Evolutionary conservation across 1,284 basidiomycete species (phyloP).

Genomic region (Mycena sp.): DNA sequence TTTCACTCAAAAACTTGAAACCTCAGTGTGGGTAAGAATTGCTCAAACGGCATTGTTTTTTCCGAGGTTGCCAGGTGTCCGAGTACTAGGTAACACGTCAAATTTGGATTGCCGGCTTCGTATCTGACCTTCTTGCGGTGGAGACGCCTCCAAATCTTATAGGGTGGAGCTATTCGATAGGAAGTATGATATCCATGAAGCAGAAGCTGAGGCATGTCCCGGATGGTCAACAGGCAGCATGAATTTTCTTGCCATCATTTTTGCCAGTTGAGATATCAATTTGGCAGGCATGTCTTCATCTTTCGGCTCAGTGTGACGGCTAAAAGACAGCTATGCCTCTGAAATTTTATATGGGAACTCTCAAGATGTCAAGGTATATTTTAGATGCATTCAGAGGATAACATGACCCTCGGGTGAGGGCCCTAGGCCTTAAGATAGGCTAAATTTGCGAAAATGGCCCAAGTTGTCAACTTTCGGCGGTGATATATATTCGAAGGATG

Average conservation of each 20-base stretch:
- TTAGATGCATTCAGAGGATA: neutral
- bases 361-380: neutral
- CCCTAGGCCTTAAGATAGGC: neutral
- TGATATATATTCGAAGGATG: neutral
- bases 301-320: neutral
- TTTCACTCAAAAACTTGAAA: too few relatives aligned
- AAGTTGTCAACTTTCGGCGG: neutral
- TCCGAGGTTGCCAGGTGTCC: neutral
- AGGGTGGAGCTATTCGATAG: too few relatives aligned
- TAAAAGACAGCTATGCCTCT: slow-evolving; percentile 1
- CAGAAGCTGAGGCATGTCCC: neutral
- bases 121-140: neutral
- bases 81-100: neutral
- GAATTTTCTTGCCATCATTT: slow-evolving; percentile 1
- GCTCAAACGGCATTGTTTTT: neutral
- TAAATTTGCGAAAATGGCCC: neutral
- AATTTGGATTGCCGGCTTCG: neutral
- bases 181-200: neutral
- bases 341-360: neutral
- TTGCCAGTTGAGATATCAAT: neutral
- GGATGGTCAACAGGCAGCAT: neutral
- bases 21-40: neutral
- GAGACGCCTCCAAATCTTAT: neutral
- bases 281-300: neutral
- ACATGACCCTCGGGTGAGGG: neutral